A percentile compares a stretch with the other conserved stretches of the same genome.
These are phyloP conservation scores for Auriscalpium orientale DNA, from an alignment of 768 basidiomycete genomes.

Conservation along the genomic window DNA sequence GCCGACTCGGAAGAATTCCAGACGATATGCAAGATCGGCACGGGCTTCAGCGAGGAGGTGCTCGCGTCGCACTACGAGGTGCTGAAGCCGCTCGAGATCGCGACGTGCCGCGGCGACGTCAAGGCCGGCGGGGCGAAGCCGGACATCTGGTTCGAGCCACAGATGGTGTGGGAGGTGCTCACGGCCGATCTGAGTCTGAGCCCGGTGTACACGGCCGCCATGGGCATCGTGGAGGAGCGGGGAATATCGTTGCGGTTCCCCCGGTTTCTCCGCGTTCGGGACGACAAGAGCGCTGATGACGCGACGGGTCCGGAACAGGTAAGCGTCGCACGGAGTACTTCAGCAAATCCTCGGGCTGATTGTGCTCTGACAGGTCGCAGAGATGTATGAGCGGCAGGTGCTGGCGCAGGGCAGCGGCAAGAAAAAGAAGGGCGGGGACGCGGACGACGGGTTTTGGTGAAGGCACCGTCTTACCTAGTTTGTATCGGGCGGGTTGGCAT, in stretches of 20 bases:
- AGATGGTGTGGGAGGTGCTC: conserved; percentile 96
- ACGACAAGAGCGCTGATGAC: conserved; percentile 90
- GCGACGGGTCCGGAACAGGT: conserved; percentile 93
- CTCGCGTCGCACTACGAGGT: conserved; percentile 74
- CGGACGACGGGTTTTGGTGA: conserved; percentile 77
- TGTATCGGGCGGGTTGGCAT: background rate
- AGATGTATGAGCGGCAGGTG: conserved; percentile 89
- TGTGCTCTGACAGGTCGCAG: conserved; percentile 55
- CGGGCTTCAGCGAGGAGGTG: conserved; percentile 92
- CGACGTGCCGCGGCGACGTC: conserved; percentile 70
- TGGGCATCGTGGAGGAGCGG: conserved; percentile 83
- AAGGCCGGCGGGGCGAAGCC: conserved; percentile 92
- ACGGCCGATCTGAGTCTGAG: conserved; percentile 95
- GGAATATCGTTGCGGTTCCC: conserved; percentile 97
- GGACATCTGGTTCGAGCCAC: conserved; percentile 97
- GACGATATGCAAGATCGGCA: conserved; percentile 98
- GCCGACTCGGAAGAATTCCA: conserved; percentile 90
- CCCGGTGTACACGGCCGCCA: conserved; percentile 92
- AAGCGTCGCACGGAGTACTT: conserved; percentile 14
- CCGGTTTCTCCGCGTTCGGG: conserved; percentile 84
- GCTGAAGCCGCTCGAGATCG: conserved; percentile 70
- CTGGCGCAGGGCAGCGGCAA: conserved; percentile 68
- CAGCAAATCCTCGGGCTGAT: conserved; percentile 4
- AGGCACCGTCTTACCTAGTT: background rate
- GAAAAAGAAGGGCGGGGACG: conserved; percentile 56